These are phyloP conservation scores for Ophiostoma tasmaniense DNA, from an alignment of 2,329 filamentous ascomycete species.

Conservation along the genomic window DNA sequence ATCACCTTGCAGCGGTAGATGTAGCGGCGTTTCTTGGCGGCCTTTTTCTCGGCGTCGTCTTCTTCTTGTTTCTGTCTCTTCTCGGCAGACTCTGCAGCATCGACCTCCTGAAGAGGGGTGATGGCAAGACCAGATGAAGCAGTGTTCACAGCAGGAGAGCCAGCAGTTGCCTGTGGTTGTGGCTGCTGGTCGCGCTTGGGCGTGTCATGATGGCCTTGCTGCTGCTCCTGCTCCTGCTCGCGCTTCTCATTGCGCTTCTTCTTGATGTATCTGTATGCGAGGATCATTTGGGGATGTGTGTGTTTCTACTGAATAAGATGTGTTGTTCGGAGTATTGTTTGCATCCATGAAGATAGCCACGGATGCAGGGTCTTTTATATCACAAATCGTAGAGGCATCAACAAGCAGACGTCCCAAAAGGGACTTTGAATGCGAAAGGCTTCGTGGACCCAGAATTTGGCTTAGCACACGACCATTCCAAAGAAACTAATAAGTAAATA, in stretches of 20 bases:
- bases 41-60: conserved; percentile 19
- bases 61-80: neutral
- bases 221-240: neutral
- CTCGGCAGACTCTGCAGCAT: no score
- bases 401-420: neutral
- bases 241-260: conserved; percentile 20
- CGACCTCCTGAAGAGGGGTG: neutral
- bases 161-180: neutral
- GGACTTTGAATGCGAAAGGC: neutral
- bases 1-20: conserved; percentile 52
- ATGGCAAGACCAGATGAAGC: neutral
- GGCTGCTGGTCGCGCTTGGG: neutral
- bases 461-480: no score
- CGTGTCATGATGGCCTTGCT: no score
- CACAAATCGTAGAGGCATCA: neutral
- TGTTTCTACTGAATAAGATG: neutral
- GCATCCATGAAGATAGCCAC: no score
- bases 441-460: neutral
- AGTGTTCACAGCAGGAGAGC: neutral
- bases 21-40: conserved; percentile 28
- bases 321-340: neutral
- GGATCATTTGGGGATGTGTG: conserved; percentile 18
- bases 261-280: conserved; percentile 22
- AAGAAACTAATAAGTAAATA: no score
- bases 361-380: neutral